Evolutionary conservation across 257 asterid genomes (phyloP).

Genomic region (Nicotiana benthamiana): DNA sequence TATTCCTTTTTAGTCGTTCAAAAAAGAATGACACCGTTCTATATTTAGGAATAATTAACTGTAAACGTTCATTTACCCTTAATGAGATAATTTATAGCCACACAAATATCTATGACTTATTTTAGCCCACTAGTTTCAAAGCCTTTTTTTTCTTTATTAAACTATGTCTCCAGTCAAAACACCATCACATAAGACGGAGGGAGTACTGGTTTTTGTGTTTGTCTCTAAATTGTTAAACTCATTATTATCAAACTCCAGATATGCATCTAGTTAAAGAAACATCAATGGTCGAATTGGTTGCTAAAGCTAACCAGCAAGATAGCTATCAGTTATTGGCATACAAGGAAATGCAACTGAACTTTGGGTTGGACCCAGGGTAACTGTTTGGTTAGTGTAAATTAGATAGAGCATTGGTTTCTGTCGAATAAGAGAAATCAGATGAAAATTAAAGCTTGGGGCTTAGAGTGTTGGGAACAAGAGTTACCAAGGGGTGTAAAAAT

Average conservation of each 20-base stretch:
- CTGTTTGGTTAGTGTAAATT: not conserved
- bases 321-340: not conserved
- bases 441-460: not conserved
- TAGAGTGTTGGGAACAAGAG: not conserved
- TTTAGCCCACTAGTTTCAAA: no score
- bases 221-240: not conserved
- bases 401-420: not conserved
- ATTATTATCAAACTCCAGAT: not conserved
- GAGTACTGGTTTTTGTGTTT: not conserved
- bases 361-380: not conserved
- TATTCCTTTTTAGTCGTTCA: no score
- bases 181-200: no score
- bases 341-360: not conserved
- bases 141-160: no score
- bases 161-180: no score
- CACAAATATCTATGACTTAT: no score
- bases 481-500: not conserved
- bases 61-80: no score
- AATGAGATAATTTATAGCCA: no score
- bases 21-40: no score
- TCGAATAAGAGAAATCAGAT: not conserved
- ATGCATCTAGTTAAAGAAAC: not conserved
- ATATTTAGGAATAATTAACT: no score
- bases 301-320: not conserved
- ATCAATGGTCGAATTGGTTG: not conserved